Evolutionary conservation across 208 protist genomes (phyloP), one percentile per base, ranked within the genome.

Genomic region (Ichthyophonus hoferi): DNA sequence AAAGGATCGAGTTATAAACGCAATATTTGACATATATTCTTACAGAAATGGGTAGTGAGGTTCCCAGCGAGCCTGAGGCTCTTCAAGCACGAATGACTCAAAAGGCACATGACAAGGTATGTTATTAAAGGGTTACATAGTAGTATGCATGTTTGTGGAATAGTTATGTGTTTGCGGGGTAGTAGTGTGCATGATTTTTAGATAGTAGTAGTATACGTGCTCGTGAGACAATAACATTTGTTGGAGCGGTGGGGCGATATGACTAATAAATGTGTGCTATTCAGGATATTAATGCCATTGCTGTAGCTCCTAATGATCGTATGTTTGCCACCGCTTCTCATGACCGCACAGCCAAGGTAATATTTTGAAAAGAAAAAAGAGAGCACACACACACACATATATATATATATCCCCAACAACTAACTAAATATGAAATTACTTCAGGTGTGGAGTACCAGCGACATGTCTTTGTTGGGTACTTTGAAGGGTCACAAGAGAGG

Each of bases 301-400:
- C 90, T 1, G 92, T 96, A n/a, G 76, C 95, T 37, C 94, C 94
- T 58, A 96, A 96, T 82, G 93, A 96, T 79, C 90, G 90, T 79
- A 42, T 96, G 0, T 83, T 96, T 88, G 95, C 93, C 35, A 94
- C 95, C 1, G 94, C 79, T 7, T 96, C 94, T 37, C 94, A 95
- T 86, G 95, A 96, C 84, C 83, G 90, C 7, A 91, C 87, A 14
- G 88, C 93, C 31, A 96, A 96, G 67, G 14, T 95, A 35, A 41
- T n/a, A n/a, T n/a, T n/a, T n/a, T n/a, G n/a, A n/a, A n/a, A n/a
- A n/a, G n/a, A n/a, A n/a, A n/a, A n/a, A n/a, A n/a, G n/a, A n/a
- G n/a, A n/a, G n/a, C n/a, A n/a, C n/a, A n/a, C 40, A 1, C 1
- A 67, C 43, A 33, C 82, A 86, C n/a, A 40, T 33, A n/a, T n/a